Base-by-base conservation (phyloP, 805 yeast genomes). In the Cyberlindnera petersonii region DNA sequence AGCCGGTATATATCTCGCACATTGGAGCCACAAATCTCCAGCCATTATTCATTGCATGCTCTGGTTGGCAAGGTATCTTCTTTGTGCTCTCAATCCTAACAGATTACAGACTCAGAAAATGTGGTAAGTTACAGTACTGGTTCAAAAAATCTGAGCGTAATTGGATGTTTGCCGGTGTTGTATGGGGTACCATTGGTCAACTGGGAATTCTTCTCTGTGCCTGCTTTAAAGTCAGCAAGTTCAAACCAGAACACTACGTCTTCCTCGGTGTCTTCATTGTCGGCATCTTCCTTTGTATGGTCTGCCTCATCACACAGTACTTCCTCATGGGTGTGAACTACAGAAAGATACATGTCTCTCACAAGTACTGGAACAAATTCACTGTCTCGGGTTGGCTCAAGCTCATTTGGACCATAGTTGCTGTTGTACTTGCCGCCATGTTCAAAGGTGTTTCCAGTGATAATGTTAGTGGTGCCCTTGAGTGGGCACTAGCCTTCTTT, bases 401-500 rank as follows among this genome's bases (percentile, higher is more conserved):
- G 58, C 41, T 68, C 4, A 30, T 71, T 7, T 91, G 96, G 96
- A 62, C 84, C 18, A 43, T 71, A 3, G 55, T 71, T 15, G 93
- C 95, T 1, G 65, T 81, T 14, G 75, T 66, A 0, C 71, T 85
- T 55, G 95, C 91, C 3, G 60, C 82, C 19, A 69, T 75, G 23
- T 91, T 86, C 48, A 87, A 77, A n/a, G 69, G 60, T 4, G 55
- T 63, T 35, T 53, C 56, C 57, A 56, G 59, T 10, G 42, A 60
- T 18, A 50, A 48, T 18, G 37, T 40, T 1, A 66, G 68, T 20
- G 52, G 63, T 7, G 53, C 63, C 26, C 77, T 83, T 56, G 98
- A 91, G 62, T 91, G 98, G 98, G 56, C 79, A 4, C 61, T 89
- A 30, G 79, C 91, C n/a, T 89, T 80, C 61, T 80, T 86, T 78